A percentile compares a stretch with the other conserved stretches of the same genome.
Conservation (phyloP, 768 basidiomycete genomes). For the Suillus hirtellus region DNA sequence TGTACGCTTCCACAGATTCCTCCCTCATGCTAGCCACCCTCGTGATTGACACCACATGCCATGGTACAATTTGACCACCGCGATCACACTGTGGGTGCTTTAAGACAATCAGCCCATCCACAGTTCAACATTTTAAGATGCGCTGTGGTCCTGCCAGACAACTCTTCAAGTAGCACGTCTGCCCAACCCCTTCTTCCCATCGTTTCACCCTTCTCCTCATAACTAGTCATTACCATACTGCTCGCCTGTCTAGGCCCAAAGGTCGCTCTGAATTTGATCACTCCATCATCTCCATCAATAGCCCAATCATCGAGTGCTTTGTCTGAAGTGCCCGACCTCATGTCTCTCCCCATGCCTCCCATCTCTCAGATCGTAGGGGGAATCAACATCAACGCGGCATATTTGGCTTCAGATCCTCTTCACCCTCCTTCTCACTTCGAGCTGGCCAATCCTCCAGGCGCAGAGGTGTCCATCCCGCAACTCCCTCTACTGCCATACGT, state of each 20-base stretch:
- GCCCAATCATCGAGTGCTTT: not conserved
- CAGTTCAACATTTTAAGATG: not conserved
- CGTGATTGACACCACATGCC: not conserved
- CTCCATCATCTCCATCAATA: conserved; percentile 3
- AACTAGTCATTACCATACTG: conserved; percentile 13
- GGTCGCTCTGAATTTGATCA: conserved; percentile 9
- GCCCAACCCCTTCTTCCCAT: not conserved
- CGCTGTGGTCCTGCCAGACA: not conserved
- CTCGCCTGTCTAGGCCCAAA: conserved; percentile 14
- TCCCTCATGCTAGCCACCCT: not conserved
- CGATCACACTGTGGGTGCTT: not conserved
- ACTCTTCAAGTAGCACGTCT: not conserved
- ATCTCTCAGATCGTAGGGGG: not conserved
- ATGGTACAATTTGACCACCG: not conserved
- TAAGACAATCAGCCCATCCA: conserved; percentile 12
- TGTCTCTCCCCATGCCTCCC: not conserved
- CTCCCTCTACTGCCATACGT: not conserved
- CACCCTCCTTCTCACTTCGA: not conserved
- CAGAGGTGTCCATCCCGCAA: not conserved
- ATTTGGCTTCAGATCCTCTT: not conserved
- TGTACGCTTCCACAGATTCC: not conserved
- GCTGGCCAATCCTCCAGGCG: not conserved
- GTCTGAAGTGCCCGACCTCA: not conserved
- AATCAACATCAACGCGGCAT: not conserved
- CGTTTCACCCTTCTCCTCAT: not conserved